Conservation (phyloP, 2,329 filamentous ascomycete species). For the Elsinoe perseae region DNA sequence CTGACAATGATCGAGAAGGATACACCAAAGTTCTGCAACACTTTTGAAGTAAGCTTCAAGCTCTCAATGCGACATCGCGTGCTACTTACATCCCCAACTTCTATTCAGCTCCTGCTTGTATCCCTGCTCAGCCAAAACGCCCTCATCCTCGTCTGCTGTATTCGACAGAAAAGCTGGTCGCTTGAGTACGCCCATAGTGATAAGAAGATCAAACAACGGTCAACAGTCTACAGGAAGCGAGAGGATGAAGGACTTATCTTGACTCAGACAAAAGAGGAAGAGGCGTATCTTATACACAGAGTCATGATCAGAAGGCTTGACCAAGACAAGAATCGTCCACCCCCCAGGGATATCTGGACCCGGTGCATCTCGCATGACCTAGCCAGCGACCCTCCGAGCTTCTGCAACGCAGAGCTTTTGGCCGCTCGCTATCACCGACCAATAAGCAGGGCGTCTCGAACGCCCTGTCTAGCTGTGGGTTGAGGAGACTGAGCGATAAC, state of each 20-base stretch:
- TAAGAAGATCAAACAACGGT: neutral
- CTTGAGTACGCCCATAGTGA: neutral
- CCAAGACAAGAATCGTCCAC: neutral
- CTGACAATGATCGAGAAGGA: slow-evolving; percentile 55
- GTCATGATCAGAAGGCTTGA: slow-evolving; percentile 1
- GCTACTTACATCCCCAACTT: slow-evolving; percentile 38
- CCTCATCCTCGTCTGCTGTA: slow-evolving; percentile 37
- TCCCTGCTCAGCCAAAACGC: slow-evolving; percentile 48
- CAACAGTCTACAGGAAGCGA: neutral
- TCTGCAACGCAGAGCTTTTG: neutral
- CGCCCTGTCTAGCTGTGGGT: neutral
- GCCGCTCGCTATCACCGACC: slow-evolving; percentile 1
- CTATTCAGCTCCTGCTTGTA: slow-evolving; percentile 53
- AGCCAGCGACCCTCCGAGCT: neutral
- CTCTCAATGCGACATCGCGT: slow-evolving; percentile 18
- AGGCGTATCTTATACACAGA: slow-evolving; percentile 3
- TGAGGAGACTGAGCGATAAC: neutral
- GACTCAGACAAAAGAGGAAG: neutral
- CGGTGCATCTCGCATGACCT: slow-evolving; percentile 1
- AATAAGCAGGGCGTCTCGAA: neutral
- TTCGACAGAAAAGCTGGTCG: neutral
- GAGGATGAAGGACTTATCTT: neutral
- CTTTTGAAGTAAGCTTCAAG: neutral
- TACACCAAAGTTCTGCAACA: slow-evolving; percentile 55
- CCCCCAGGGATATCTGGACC: neutral